phyloP scores from a whole-genome alignment of 1,139 yeast species.

The Taiozyma sp. region DNA sequence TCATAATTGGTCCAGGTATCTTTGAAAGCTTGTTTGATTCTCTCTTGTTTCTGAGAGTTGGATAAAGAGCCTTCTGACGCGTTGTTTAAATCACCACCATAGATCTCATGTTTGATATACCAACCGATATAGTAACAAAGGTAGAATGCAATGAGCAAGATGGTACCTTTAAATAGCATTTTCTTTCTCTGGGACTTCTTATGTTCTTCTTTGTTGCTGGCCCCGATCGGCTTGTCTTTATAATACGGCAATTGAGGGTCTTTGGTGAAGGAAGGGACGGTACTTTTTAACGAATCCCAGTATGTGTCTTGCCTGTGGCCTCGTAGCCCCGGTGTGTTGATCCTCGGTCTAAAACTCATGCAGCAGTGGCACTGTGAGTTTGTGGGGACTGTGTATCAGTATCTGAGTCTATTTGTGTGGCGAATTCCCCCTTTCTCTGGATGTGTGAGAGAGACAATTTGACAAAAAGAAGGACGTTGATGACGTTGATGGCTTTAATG shows the following conservation, averaged over 20 bases:
- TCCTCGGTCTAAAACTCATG: background rate
- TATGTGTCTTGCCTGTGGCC: conserved; percentile 5
- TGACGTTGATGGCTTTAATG: no score
- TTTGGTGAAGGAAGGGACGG: background rate
- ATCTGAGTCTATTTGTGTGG: no score
- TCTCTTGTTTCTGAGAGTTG: conserved; percentile 37
- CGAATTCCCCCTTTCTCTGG: background rate
- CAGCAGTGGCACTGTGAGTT: background rate
- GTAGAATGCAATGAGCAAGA: conserved; percentile 38
- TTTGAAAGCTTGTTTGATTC: conserved; percentile 60
- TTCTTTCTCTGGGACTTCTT: conserved; percentile 9
- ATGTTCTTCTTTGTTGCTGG: conserved; percentile 2
- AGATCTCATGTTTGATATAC: conserved; percentile 13
- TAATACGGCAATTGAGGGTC: conserved; percentile 26
- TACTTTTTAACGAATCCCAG: conserved; percentile 19
- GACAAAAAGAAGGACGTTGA: background rate
- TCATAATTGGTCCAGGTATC: conserved; percentile 81
- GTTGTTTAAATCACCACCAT: conserved; percentile 1
- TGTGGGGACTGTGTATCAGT: background rate
- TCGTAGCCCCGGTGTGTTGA: background rate
- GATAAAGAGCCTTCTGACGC: conserved; percentile 28
- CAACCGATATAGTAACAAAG: conserved; percentile 29
- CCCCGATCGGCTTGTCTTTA: conserved; percentile 33
- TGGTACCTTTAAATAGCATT: conserved; percentile 42
- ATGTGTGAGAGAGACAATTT: background rate